Percentiles rank a stretch among this genome's conserved stretches.
phyloP scores from a whole-genome alignment of 805 yeast genomes.

The Starmerella riodocensis region DNA sequence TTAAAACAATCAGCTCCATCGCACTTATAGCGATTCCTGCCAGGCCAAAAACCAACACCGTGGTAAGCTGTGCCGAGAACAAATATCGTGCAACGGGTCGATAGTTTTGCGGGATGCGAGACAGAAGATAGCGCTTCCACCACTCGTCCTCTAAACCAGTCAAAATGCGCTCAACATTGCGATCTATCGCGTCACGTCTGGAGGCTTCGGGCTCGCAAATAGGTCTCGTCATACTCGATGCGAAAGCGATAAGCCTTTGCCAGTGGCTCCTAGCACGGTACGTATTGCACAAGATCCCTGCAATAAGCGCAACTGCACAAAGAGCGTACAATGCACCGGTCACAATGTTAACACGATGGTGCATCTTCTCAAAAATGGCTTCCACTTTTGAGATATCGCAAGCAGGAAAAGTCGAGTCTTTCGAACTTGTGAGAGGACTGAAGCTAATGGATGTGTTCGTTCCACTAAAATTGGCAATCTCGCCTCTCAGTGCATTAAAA shows the following conservation, averaged over 20 bases:
- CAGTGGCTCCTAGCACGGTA: constrained; percentile 10
- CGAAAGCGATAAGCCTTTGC: constrained; percentile 8
- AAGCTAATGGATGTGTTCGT: constrained; percentile 7
- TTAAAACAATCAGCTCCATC: constrained; percentile 38
- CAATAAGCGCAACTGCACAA: constrained; percentile 7
- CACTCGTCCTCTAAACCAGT: constrained; percentile 2
- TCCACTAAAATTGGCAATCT: constrained; percentile 28
- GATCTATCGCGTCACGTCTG: neutral
- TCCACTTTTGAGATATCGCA: constrained; percentile 6
- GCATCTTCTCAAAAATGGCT: constrained; percentile 1
- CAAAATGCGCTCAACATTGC: constrained; percentile 1
- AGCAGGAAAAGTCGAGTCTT: neutral
- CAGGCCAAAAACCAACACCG: constrained; percentile 40
- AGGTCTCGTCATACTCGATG: neutral
- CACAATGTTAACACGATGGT: neutral
- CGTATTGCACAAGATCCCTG: constrained; percentile 4
- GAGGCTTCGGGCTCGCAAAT: neutral
- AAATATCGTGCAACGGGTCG: constrained; percentile 40
- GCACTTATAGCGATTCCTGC: constrained; percentile 43
- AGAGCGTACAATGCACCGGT: constrained; percentile 7
- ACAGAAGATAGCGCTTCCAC: neutral
- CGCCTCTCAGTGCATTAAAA: constrained; percentile 36
- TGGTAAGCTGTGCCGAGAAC: constrained; percentile 40
- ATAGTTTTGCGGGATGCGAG: neutral
- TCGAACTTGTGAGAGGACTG: neutral